phyloP scores from a whole-genome alignment of 306 rosid species.

The Acacia crassicarpa region DNA sequence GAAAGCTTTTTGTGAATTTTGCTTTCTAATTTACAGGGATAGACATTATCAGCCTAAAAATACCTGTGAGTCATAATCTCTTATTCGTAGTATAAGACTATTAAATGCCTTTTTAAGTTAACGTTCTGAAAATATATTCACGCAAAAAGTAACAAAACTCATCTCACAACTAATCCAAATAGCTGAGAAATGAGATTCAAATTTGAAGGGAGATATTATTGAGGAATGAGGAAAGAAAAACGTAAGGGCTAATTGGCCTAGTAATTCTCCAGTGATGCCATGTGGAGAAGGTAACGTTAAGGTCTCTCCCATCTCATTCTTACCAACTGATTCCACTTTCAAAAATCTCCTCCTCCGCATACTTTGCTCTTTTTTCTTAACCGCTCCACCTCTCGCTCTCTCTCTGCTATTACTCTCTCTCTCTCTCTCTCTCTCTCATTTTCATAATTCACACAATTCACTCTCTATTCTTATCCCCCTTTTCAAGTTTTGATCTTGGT shows the following conservation, averaged over 20 bases:
- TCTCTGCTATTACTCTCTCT: slow-evolving; percentile 20
- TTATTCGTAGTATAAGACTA: too few species aligned
- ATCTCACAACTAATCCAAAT: too few species aligned
- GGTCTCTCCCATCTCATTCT: slow-evolving; percentile 29
- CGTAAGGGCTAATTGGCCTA: slow-evolving; percentile 21
- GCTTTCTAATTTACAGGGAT: too few species aligned
- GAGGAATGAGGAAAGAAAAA: slow-evolving; percentile 1
- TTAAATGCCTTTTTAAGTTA: too few species aligned
- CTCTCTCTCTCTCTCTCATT: not conserved
- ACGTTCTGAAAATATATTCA: too few species aligned
- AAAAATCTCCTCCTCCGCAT: slow-evolving; percentile 63
- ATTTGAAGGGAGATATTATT: not conserved
- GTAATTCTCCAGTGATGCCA: slow-evolving; percentile 31
- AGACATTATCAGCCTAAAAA: too few species aligned
- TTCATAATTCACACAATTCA: slow-evolving; percentile 21
- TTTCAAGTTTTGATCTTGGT: slow-evolving; percentile 39
- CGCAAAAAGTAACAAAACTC: accelerated
- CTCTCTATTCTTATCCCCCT: slow-evolving; percentile 35
- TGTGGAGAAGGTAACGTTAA: slow-evolving; percentile 50
- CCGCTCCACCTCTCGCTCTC: slow-evolving; percentile 71
- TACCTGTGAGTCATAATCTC: too few species aligned
- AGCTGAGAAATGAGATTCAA: not conserved
- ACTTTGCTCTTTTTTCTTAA: slow-evolving; percentile 57
- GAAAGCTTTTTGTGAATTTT: accelerated
- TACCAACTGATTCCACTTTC: slow-evolving; percentile 65